Evolutionary conservation across 1,284 basidiomycete species (phyloP).

Genomic region (Rugosomyces carneus): DNA sequence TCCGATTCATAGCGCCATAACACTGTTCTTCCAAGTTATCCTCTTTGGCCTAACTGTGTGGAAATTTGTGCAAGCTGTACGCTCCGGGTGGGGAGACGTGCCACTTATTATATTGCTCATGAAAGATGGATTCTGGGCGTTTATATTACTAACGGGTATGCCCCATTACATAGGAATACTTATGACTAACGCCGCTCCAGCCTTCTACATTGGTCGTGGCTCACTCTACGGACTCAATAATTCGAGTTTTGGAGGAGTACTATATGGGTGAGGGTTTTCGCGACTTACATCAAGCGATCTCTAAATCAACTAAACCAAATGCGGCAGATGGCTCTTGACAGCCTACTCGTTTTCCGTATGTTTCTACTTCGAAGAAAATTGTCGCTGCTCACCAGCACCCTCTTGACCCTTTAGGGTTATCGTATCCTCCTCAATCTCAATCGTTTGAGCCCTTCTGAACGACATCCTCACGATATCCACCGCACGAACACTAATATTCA

Average conservation of each 20-base stretch:
- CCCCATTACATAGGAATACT: background rate
- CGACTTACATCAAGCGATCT: background rate
- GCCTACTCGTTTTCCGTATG: slow-evolving; percentile 28
- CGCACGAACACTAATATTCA: slow-evolving; percentile 23
- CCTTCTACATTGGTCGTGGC: slow-evolving; percentile 23
- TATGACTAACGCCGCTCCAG: slow-evolving; percentile 6
- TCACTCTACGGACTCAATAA: slow-evolving; percentile 22
- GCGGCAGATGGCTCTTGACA: slow-evolving; percentile 27
- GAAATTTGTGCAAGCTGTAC: slow-evolving; percentile 26
- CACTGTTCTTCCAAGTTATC: slow-evolving; percentile 28
- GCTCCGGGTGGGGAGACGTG: slow-evolving; percentile 25
- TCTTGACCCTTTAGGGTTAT: slow-evolving; percentile 23
- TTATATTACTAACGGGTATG: slow-evolving; percentile 29
- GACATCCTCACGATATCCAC: slow-evolving; percentile 12
- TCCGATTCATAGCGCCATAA: slow-evolving; percentile 18
- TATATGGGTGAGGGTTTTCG: slow-evolving; percentile 22
- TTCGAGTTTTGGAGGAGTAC: slow-evolving; percentile 22
- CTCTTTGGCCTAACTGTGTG: slow-evolving; percentile 28
- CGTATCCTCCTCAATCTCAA: slow-evolving; percentile 30
- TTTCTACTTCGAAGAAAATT: background rate
- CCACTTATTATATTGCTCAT: slow-evolving; percentile 29
- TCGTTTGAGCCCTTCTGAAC: slow-evolving; percentile 16
- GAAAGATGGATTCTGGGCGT: slow-evolving; percentile 40
- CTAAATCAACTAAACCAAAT: background rate
- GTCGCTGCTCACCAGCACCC: background rate